Base-by-base conservation (phyloP, 1,284 basidiomycete species). In the Cutaneotrichosporon sp. region DNA sequence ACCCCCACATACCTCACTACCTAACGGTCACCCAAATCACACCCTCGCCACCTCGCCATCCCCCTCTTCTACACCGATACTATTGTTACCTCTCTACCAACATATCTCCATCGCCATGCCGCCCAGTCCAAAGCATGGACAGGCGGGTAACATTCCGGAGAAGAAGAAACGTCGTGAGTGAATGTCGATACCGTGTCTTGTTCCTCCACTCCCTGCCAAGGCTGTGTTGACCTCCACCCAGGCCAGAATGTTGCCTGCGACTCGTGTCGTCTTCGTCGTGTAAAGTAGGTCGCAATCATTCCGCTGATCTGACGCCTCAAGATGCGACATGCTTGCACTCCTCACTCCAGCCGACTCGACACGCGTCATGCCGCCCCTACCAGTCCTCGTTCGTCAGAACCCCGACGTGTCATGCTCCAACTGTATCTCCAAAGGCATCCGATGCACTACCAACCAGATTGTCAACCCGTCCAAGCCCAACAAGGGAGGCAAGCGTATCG, bases 181-280 rank as follows among this genome's bases (percentile, higher is more conserved):
- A n/a, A 18, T 51, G 9, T 8, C 51, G 26, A n/a, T 18, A 31
- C 34, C 0, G 31, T 16, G 34, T 38, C 42, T 5, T 21, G 26
- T 26, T 22, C 18, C 32, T 36, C 55, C 55, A 56, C 55, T 16
- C 10, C 5, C 5, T 40, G 14, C 0, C 57, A 34, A 47, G 31
- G 57, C 51, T 26, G n/a, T 60, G 30, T 56, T 55, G 51, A 58
- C 56, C 30, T 18, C 21, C 21, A 5, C 26, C 21, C 59, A 77
- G 74, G 70, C 5, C 75, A 76, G 58, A 77, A 77, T 56, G 75
- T 77, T 13, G 75, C 75, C 4, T 77, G 75, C 52, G 73, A 74
- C 42, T 65, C 71, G 8, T 77, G 75, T 62, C 74, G 75, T 47
- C 65, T 76, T 6, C 68, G 76, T 4, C 69, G 76, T 21, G 69